Evolutionary conservation across 164 flowering plant genomes (phyloP).

Genomic region (Piper betle): DNA sequence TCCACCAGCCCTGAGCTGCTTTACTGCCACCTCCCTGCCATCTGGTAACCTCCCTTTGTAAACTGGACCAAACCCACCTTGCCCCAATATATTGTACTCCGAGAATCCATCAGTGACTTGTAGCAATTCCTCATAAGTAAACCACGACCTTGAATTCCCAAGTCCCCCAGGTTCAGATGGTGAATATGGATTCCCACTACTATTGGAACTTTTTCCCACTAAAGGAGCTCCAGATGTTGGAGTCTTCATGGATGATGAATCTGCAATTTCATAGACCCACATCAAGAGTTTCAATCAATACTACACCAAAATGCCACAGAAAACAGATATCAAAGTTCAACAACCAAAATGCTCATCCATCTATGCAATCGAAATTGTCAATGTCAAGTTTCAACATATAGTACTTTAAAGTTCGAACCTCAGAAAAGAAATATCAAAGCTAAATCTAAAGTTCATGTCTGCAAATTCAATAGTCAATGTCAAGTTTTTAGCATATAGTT

Average conservation of each 20-base stretch:
- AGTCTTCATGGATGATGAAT: slow-evolving; percentile 20
- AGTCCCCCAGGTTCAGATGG: slow-evolving; percentile 53
- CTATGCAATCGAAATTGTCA: neutral
- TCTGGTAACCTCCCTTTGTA: slow-evolving; percentile 60
- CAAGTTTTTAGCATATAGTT: neutral
- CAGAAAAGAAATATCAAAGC: neutral
- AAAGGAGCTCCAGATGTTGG: slow-evolving; percentile 28
- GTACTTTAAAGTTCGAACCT: neutral
- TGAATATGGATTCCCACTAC: slow-evolving; percentile 22
- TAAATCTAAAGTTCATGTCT: neutral
- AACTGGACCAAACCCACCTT: slow-evolving; percentile 87
- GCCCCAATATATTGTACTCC: slow-evolving; percentile 59
- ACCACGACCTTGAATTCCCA: slow-evolving; percentile 60
- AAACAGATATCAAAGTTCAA: neutral
- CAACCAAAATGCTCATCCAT: neutral
- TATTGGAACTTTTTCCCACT: slow-evolving; percentile 29
- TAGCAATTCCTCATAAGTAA: slow-evolving; percentile 52
- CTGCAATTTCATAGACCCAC: slow-evolving; percentile 15
- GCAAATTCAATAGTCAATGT: neutral
- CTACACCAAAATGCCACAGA: neutral
- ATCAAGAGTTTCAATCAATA: neutral
- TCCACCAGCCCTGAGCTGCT: slow-evolving; percentile 71
- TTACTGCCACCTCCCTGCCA: slow-evolving; percentile 82
- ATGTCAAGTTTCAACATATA: neutral
- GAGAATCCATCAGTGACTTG: slow-evolving; percentile 71